phyloP scores from a whole-genome alignment of 2,329 filamentous ascomycete genomes.

The Phialemoniopsis sp. region DNA sequence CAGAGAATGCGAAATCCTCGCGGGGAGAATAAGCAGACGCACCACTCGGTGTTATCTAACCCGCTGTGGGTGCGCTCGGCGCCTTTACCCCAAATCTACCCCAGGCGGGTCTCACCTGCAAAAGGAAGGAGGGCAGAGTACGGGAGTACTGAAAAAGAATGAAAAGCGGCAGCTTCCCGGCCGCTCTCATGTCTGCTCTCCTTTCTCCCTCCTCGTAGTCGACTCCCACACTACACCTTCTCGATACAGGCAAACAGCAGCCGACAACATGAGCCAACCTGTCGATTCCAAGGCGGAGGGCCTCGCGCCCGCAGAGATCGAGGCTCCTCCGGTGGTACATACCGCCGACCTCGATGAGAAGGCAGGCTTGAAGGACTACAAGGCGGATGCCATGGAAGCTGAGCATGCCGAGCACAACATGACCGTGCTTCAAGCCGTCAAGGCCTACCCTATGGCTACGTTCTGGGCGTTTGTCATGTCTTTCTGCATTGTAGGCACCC shows the following conservation, averaged over 20 bases:
- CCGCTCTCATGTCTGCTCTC: too few species aligned
- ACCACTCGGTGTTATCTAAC: too few species aligned
- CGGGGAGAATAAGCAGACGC: too few species aligned
- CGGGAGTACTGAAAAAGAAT: too few species aligned
- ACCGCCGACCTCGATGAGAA: slow-evolving; percentile 25
- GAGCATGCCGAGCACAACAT: slow-evolving; percentile 37
- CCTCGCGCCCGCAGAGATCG: slow-evolving; percentile 3
- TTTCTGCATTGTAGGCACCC: slow-evolving; percentile 31
- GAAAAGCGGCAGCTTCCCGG: too few species aligned
- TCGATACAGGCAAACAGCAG: not conserved
- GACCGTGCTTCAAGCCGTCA: slow-evolving; percentile 25
- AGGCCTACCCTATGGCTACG: slow-evolving; percentile 27
- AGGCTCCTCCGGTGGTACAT: slow-evolving; percentile 1
- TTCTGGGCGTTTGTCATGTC: slow-evolving; percentile 34
- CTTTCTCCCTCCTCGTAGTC: too few species aligned
- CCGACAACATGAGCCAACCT: slow-evolving; percentile 10
- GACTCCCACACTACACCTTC: too few species aligned
- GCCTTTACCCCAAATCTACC: too few species aligned
- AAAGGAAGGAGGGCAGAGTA: too few species aligned
- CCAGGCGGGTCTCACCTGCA: too few species aligned
- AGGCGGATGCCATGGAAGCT: slow-evolving; percentile 50
- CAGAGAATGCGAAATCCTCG: too few species aligned
- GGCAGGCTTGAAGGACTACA: slow-evolving; percentile 33
- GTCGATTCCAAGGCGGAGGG: not conserved
- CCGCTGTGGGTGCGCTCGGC: too few species aligned